Evolutionary conservation across 805 yeast genomes (phyloP).

Genomic region (Myxozyma kluyveri): DNA sequence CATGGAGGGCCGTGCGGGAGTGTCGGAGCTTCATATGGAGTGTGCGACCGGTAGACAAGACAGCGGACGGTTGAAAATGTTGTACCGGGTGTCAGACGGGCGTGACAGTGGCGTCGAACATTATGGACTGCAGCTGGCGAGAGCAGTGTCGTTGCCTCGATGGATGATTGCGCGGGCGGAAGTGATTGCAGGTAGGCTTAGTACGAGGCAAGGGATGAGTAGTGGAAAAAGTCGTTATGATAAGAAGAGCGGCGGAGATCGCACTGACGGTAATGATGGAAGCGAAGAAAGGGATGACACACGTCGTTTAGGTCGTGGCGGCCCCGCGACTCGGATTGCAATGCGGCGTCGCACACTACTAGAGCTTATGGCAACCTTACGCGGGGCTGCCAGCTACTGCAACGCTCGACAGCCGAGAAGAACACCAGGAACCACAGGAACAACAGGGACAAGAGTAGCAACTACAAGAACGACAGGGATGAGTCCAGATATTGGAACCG

Average conservation of each 20-base stretch:
- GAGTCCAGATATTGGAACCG: too few species aligned
- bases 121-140: constrained; percentile 18
- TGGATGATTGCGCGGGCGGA: constrained; percentile 7
- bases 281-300: too few species aligned
- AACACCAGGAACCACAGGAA: not conserved
- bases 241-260: not conserved
- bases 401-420: not conserved
- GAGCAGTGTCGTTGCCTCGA: constrained; percentile 15
- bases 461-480: too few species aligned
- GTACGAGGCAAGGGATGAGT: not conserved
- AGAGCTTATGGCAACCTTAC: constrained; percentile 10
- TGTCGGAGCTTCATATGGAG: constrained; percentile 43
- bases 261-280: too few species aligned
- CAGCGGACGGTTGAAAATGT: constrained; percentile 13
- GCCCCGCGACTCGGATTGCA: constrained; percentile 4
- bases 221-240: not conserved
- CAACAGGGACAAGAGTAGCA: too few species aligned
- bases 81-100: constrained; percentile 21
- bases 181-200: constrained; percentile 9
- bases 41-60: constrained; percentile 18
- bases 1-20: constrained; percentile 39
- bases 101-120: constrained; percentile 1
- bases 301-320: too few species aligned
- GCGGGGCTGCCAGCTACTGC: constrained; percentile 2
- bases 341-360: constrained; percentile 14